Percentiles rank a stretch among this genome's conserved stretches.
These are phyloP conservation scores for Backusella liffmaniae DNA, from an alignment of 192 early-diverging fungal species.

Conservation along the genomic window DNA sequence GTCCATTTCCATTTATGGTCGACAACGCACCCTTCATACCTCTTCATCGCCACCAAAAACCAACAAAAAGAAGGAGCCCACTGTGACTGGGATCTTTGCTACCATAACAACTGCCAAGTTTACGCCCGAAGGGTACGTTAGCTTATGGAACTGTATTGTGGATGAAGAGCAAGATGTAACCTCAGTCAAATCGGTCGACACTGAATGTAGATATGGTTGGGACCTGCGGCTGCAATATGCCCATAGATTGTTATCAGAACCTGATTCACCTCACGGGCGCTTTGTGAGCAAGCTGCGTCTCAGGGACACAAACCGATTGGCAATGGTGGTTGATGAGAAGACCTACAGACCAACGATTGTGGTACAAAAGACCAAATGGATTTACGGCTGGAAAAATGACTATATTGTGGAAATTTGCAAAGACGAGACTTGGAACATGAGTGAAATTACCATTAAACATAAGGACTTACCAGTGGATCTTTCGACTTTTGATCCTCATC, in stretches of 20 bases:
- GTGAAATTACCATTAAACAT: conserved; percentile 1
- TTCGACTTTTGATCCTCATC: conserved; percentile 8
- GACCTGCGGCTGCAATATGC: conserved; percentile 30
- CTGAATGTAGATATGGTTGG: conserved; percentile 43
- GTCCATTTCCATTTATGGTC: conserved; percentile 17
- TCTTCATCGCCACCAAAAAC: neutral
- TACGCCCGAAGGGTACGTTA: conserved; percentile 30
- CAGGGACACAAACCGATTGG: conserved; percentile 25
- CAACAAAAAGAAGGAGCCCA: neutral
- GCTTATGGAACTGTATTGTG: conserved; percentile 38
- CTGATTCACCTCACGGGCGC: conserved; percentile 29
- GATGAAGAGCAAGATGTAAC: conserved; percentile 27
- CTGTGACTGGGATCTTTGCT: neutral
- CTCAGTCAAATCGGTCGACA: conserved; percentile 21
- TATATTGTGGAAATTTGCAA: conserved; percentile 42
- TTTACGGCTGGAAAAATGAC: conserved; percentile 34
- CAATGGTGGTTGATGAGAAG: conserved; percentile 16
- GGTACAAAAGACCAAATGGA: conserved; percentile 39
- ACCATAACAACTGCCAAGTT: conserved; percentile 11
- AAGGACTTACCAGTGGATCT: conserved; percentile 26
- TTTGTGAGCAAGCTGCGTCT: conserved; percentile 30
- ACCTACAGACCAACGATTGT: conserved; percentile 24
- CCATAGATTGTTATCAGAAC: conserved; percentile 21
- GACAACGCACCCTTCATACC: conserved; percentile 20
- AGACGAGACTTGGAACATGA: conserved; percentile 40